A percentile compares a stretch with the other conserved stretches of the same genome.
These are phyloP conservation scores for Aethionema arabicum DNA, from an alignment of 345 rosid genomes.

Conservation along the genomic window DNA sequence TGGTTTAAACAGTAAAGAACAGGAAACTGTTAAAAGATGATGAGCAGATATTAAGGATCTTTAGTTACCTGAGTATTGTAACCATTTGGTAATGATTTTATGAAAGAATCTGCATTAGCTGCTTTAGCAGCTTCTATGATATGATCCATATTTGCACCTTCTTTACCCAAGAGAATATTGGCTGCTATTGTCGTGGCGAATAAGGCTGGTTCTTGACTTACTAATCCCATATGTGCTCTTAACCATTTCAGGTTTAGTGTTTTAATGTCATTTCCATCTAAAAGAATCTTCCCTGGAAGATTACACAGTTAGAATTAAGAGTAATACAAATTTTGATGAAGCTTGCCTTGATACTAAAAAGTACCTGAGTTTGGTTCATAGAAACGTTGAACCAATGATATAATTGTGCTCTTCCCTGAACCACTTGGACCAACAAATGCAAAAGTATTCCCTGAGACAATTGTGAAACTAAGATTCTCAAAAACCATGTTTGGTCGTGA, in stretches of 20 bases:
- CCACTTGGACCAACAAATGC: conserved; percentile 92
- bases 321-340: background rate
- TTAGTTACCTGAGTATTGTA: conserved; percentile 62
- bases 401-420: conserved; percentile 84
- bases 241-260: conserved; percentile 64
- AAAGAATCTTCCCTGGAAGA: conserved; percentile 51
- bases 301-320: background rate
- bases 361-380: conserved; percentile 79
- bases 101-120: conserved; percentile 79
- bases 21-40: background rate
- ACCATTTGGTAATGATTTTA: conserved; percentile 60
- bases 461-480: conserved; percentile 61
- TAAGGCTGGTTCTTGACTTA: conserved; percentile 85
- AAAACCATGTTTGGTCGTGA: conserved; percentile 58
- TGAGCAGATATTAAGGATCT: background rate
- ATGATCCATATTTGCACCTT: conserved; percentile 52
- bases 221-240: conserved; percentile 86
- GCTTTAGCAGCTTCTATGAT: conserved; percentile 67
- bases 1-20: background rate
- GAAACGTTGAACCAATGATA: conserved; percentile 82
- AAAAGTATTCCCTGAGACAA: conserved; percentile 60
- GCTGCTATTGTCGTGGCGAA: conserved; percentile 70
- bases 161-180: conserved; percentile 70
- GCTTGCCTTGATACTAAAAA: background rate
- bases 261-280: conserved; percentile 70